Base-by-base conservation (phyloP, 805 yeast genomes). In the Diddensiella santjacobensis region DNA sequence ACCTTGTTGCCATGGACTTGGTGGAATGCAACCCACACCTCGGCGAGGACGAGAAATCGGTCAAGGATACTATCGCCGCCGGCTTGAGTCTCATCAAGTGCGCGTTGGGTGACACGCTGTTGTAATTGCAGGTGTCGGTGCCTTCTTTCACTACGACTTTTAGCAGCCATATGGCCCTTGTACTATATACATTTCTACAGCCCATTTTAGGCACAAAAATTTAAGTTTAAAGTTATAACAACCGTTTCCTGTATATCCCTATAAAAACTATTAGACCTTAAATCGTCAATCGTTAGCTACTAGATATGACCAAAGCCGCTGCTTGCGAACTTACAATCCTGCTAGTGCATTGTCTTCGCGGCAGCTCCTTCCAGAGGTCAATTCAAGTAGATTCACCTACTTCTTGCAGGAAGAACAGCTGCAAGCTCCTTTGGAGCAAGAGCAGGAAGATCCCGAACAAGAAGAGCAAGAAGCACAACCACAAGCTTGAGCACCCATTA, bases 1-100 rank as follows among this genome's bases (percentile, higher is more conserved):
- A 81, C 56, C 77, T 91, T 53, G 82, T 83, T 8, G 93, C 95
- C 10, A 71, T 91, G 67, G 99, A 91, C 65, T 79, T 91, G 39
- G 97, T 91, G 22, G 99, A 91, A 69, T 86, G 90, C 55, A 91
- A 91, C 69, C 98, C 99, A 40, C 77, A 79, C 44, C 75, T 93
- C 55, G 97, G 91, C 5, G 79, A 78, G n/a, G 74, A 78, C 52
- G 93, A 86, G 54, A 69, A 71, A 42, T 90, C 87, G 59, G 81
- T 86, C 15, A 67, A 81, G 44, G 95, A 89, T 62, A 93, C 99
- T 3, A 85, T 91, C 30, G 78, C 84, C 52, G 85, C 96, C 5
- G 97, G 96, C 8, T 78, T 91, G 60, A 90, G 96, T 19, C 78
- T 91, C 50, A 91, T 91, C 46, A 80, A 95, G 66, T 89, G 97